phyloP scores from a whole-genome alignment of 1,284 basidiomycete species.

The Agroathelia rolfsii region DNA sequence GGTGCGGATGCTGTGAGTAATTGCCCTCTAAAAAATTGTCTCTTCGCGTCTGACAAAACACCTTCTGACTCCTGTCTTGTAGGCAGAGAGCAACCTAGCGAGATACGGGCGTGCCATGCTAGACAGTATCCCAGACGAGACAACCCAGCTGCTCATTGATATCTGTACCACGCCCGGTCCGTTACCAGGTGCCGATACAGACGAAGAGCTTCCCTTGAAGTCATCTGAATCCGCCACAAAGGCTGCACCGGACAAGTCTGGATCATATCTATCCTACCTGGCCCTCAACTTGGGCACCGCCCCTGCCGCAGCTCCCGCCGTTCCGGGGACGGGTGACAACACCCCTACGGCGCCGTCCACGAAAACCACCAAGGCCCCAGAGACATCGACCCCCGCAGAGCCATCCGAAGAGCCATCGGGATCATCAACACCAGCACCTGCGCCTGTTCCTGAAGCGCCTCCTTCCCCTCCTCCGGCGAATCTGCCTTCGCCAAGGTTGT shows the following conservation, averaged over 20 bases:
- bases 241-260: conserved; percentile 20
- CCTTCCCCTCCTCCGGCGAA: conserved; percentile 26
- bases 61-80: conserved; percentile 2
- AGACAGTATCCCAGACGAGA: conserved; percentile 74
- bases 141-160: conserved; percentile 86
- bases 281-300: conserved; percentile 54
- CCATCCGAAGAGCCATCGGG: conserved; percentile 25
- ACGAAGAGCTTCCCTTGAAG: conserved; percentile 26
- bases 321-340: conserved; percentile 26
- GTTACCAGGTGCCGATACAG: conserved; percentile 28
- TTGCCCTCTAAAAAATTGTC: conserved; percentile 6
- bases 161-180: conserved; percentile 71
- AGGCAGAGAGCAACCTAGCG: conserved; percentile 78
- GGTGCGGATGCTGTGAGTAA: conserved; percentile 68
- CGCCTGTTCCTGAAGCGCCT: conserved; percentile 14
- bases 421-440: conserved; percentile 16
- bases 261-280: conserved; percentile 71
- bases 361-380: conserved; percentile 35
- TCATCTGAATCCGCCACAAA: conserved; percentile 16
- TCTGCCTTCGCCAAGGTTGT: conserved; percentile 75
- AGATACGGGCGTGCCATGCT: conserved; percentile 82
- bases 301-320: conserved; percentile 29
- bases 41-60: conserved; percentile 1
- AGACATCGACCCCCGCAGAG: conserved; percentile 26
- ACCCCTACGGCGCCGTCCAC: conserved; percentile 39